Base-by-base conservation (phyloP, 176 grass and related monocot species). In the Carex littledalei region DNA sequence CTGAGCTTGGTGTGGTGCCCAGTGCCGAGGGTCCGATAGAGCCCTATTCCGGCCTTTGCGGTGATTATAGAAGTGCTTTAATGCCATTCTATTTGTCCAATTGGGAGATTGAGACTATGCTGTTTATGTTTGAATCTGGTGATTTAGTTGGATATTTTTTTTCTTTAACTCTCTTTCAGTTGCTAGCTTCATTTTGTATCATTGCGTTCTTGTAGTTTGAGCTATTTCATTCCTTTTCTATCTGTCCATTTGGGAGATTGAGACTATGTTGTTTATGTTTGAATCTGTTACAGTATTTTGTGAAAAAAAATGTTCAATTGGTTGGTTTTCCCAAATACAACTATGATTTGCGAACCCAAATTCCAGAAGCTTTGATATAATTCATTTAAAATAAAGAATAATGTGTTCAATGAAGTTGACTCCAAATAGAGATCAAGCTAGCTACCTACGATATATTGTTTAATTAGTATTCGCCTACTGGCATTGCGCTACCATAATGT, bases 1-100 rank as follows among this genome's bases (percentile, higher is more conserved):
- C n/a, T n/a, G n/a, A n/a, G n/a, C n/a, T n/a, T n/a, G n/a, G n/a
- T n/a, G n/a, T n/a, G n/a, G n/a, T n/a, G n/a, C n/a, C n/a, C n/a
- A n/a, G n/a, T n/a, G n/a, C n/a, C n/a, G n/a, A n/a, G n/a, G n/a
- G n/a, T n/a, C n/a, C n/a, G n/a, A n/a, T n/a, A n/a, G n/a, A n/a
- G n/a, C 26, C 26, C 60, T 97, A 4, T 87, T 92, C 54, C 60
- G 66, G 20, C 87, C 81, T 58, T 52, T 84, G 73, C 67, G 5
- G 49, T 92, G 66, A 90, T 69, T 67, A 52, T 26, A 11, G 29
- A 49, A 4, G 68, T 85, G 64, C 1, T 85, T 74, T 29, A 32
- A 13, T 63, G 21, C n/a, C 29, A 10, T 75, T 71, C 47, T 72
- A 3, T 57, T 20, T 29, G 26, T 29, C 26, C 26, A 29, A 29